A percentile compares a stretch with the other conserved stretches of the same genome.
These are phyloP conservation scores for Mychonastes homosphaera DNA, from an alignment of 139 green algal species.

Conservation along the genomic window DNA sequence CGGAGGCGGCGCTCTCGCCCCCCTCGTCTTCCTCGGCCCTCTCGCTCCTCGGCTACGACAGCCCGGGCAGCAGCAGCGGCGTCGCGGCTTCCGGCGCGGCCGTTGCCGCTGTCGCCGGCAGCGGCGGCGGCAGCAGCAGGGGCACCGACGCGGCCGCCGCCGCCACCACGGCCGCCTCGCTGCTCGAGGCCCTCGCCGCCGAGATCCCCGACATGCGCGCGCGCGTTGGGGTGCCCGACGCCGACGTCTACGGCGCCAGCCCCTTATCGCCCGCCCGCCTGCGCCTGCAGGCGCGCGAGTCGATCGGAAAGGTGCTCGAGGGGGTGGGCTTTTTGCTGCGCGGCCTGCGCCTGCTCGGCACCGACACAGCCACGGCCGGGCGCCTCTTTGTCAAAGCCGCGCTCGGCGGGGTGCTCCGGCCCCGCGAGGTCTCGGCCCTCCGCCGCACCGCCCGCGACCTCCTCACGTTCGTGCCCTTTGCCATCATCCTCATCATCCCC, in stretches of 20 bases:
- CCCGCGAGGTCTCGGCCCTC: slow-evolving; percentile 47
- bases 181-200: slow-evolving; percentile 62
- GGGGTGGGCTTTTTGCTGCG: slow-evolving; percentile 67
- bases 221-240: slow-evolving; percentile 62
- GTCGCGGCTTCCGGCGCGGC: neutral
- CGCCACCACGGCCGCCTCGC: slow-evolving; percentile 54
- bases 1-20: neutral
- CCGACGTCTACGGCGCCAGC: slow-evolving; percentile 56
- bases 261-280: slow-evolving; percentile 49
- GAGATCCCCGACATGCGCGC: slow-evolving; percentile 83
- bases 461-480: slow-evolving; percentile 90
- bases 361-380: slow-evolving; percentile 43
- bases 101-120: slow-evolving; percentile 1
- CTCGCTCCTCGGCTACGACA: too few relatives aligned
- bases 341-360: slow-evolving; percentile 67
- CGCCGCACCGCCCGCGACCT: slow-evolving; percentile 84
- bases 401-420: slow-evolving; percentile 27
- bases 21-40: neutral
- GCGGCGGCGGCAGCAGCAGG: neutral
- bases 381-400: slow-evolving; percentile 65
- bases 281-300: slow-evolving; percentile 43
- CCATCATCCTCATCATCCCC: slow-evolving; percentile 94
- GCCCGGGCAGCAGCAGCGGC: neutral
- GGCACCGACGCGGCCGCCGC: slow-evolving; percentile 3
- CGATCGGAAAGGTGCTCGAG: slow-evolving; percentile 53